phyloP scores from a whole-genome alignment of 2,329 filamentous ascomycete genomes.

The Fusarium nodosum region DNA sequence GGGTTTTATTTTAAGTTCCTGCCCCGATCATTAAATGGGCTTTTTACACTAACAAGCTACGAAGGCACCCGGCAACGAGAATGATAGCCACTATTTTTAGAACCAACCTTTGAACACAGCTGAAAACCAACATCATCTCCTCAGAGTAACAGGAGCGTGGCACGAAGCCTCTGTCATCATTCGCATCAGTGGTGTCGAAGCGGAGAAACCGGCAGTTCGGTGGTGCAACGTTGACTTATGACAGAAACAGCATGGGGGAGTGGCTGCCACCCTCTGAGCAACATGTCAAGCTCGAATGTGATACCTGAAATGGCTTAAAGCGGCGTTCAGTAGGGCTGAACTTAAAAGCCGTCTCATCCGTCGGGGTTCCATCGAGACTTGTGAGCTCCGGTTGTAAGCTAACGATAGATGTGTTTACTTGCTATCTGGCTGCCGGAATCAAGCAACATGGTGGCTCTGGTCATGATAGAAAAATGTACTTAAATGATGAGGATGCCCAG shows the following conservation, averaged over 20 bases:
- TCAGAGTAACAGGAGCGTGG: constrained; percentile 7
- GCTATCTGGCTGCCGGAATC: neutral
- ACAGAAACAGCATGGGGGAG: neutral
- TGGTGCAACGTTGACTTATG: constrained; percentile 24
- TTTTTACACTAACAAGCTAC: neutral
- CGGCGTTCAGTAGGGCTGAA: constrained; percentile 30
- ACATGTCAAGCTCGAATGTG: neutral
- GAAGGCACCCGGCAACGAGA: no score
- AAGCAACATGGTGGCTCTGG: neutral
- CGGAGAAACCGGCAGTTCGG: neutral
- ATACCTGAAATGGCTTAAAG: neutral
- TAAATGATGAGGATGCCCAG: constrained; percentile 18
- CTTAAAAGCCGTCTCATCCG: constrained; percentile 29
- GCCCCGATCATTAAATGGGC: neutral
- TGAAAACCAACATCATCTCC: constrained; percentile 15
- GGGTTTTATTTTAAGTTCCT: constrained; percentile 22
- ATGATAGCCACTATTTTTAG: constrained; percentile 8
- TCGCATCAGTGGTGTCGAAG: neutral
- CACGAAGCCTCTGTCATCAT: constrained; percentile 8
- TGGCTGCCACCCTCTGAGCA: neutral
- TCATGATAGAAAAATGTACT: neutral
- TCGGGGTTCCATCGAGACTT: constrained; percentile 15
- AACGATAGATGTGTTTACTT: neutral
- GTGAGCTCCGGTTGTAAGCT: constrained; percentile 22
- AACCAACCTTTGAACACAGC: neutral